Evolutionary conservation across 2,329 filamentous ascomycete genomes (phyloP).

Genomic region (Claviceps purpurea): DNA sequence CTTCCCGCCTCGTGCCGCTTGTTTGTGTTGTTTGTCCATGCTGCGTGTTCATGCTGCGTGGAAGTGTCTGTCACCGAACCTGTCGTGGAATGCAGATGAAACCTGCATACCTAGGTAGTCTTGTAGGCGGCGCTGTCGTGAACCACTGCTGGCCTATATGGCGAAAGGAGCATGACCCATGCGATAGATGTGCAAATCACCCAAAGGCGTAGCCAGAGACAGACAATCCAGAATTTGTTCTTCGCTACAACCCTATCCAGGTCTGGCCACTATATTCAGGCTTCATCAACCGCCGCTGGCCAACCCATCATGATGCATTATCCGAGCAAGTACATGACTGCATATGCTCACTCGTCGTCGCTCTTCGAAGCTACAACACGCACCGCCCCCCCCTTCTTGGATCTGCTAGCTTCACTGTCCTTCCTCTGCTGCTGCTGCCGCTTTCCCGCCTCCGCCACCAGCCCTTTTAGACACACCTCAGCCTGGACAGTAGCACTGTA

Average conservation of each 20-base stretch:
- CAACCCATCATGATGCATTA: neutral
- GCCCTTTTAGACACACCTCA: constrained; percentile 68
- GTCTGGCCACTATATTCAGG: neutral
- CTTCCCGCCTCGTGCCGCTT: neutral
- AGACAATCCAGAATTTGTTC: neutral
- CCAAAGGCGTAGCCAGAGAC: neutral
- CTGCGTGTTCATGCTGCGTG: too few relatives aligned
- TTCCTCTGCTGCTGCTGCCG: constrained; percentile 28
- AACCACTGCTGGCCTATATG: neutral
- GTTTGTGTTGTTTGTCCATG: too few relatives aligned
- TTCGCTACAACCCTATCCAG: neutral
- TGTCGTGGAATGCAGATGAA: neutral
- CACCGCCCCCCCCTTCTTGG: constrained; percentile 29
- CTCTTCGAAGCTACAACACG: constrained; percentile 29
- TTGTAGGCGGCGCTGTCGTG: neutral
- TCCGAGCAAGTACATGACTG: neutral
- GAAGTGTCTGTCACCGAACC: neutral
- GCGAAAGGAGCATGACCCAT: neutral
- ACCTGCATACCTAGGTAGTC: neutral
- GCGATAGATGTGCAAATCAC: neutral
- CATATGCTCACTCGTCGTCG: constrained; percentile 20
- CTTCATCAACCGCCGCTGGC: too few relatives aligned
- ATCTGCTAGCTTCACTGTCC: constrained; percentile 26
- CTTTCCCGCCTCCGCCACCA: constrained; percentile 60
- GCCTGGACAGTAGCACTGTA: constrained; percentile 74